Evolutionary conservation across 345 rosid genomes (phyloP).

Genomic region (Eucalyptus sp.): DNA sequence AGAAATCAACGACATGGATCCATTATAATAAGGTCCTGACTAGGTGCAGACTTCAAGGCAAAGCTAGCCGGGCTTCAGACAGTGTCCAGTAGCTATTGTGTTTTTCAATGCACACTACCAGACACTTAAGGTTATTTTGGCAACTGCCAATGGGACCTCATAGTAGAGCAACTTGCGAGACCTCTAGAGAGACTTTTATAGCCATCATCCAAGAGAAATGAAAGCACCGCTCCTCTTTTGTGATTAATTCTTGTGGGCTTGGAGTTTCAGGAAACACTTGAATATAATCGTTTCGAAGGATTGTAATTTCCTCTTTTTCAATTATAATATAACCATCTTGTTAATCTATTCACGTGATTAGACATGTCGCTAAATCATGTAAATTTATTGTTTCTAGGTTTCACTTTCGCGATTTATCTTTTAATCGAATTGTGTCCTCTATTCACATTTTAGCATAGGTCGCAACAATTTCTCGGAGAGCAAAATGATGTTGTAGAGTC

Average conservation of each 20-base stretch:
- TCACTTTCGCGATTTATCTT: background rate
- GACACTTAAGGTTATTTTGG: background rate
- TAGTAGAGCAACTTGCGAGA: background rate
- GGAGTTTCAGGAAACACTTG: background rate
- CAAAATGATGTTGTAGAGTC: background rate
- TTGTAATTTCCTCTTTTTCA: background rate
- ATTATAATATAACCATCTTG: background rate
- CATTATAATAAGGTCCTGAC: background rate
- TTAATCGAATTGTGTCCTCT: background rate
- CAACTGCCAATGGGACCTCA: background rate
- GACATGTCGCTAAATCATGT: fast-evolving
- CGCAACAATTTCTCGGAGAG: background rate
- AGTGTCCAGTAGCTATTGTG: background rate
- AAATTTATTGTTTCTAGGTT: background rate
- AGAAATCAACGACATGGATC: background rate
- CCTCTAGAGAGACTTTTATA: background rate
- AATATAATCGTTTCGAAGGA: background rate
- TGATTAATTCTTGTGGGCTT: background rate
- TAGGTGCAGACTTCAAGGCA: background rate
- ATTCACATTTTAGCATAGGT: background rate
- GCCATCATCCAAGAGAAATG: background rate
- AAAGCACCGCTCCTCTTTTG: background rate
- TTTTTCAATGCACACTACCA: background rate
- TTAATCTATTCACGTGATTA: background rate
- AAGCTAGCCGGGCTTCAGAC: background rate